These are phyloP conservation scores for Daldinia loculata DNA, from an alignment of 495 filamentous ascomycete species.

Conservation along the genomic window DNA sequence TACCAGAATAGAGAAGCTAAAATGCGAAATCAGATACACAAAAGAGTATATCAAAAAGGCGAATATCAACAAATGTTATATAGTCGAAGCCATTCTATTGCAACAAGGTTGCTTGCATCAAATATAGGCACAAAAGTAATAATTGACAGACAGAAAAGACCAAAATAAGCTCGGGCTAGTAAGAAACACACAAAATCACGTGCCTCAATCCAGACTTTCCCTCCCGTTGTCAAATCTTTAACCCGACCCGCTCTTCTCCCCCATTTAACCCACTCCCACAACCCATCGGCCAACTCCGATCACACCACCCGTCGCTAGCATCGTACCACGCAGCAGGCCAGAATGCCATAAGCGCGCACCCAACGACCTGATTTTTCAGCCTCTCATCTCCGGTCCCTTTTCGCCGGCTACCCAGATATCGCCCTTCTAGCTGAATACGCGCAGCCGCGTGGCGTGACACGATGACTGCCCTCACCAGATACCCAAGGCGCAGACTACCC, in stretches of 20 bases:
- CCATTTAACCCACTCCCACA: neutral
- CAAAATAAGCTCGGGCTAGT: neutral
- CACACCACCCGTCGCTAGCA: slow-evolving; percentile 20
- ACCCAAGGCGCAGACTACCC: neutral
- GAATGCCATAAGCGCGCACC: slow-evolving; percentile 33
- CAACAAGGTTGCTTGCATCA: neutral
- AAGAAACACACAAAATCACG: slow-evolving; percentile 10
- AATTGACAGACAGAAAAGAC: neutral
- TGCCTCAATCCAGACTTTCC: neutral
- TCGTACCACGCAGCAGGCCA: slow-evolving; percentile 39
- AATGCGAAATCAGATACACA: neutral
- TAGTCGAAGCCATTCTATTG: neutral
- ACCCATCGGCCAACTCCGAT: slow-evolving; percentile 33
- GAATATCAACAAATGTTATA: neutral
- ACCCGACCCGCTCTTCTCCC: slow-evolving; percentile 9
- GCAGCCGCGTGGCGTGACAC: slow-evolving; percentile 36
- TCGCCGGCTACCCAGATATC: slow-evolving; percentile 22
- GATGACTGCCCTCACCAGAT: slow-evolving; percentile 23
- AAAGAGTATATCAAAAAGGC: neutral
- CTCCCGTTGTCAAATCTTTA: neutral
- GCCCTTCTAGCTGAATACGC: neutral
- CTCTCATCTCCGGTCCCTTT: slow-evolving; percentile 42
- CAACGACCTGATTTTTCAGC: slow-evolving; percentile 21
- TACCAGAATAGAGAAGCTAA: neutral
- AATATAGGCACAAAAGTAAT: neutral